Conservation (phyloP, 352 stramenopile species). For the Phytopythium chamaehyphon region DNA sequence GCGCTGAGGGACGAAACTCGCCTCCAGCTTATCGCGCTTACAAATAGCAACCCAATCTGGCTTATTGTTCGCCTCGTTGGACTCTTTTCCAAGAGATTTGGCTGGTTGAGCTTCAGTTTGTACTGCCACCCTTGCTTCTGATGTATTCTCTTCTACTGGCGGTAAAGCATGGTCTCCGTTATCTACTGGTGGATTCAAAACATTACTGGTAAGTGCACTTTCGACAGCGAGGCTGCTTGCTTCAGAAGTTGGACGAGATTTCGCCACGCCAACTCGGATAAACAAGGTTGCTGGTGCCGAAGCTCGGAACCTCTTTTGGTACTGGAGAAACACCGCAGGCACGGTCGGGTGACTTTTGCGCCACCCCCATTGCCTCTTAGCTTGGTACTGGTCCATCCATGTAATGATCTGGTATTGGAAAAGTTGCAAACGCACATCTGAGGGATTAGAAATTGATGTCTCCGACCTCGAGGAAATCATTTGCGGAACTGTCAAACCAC, state of each 20-base stretch:
- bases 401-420: conserved; percentile 54
- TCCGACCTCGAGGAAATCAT: not conserved
- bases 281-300: conserved; percentile 31
- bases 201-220: too few species aligned
- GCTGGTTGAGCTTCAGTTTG: too few species aligned
- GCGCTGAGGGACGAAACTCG: conserved; percentile 53
- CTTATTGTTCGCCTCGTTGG: not conserved
- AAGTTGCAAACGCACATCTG: conserved; percentile 36
- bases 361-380: conserved; percentile 42
- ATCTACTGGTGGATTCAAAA: too few species aligned
- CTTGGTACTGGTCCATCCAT: conserved; percentile 64
- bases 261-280: conserved; percentile 17
- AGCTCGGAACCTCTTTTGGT: conserved; percentile 36
- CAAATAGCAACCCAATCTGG: conserved; percentile 13
- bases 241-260: not conserved
- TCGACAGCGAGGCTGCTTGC: not conserved
- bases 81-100: not conserved
- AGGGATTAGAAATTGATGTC: conserved; percentile 1
- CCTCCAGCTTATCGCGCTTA: conserved; percentile 26
- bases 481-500: conserved; percentile 34
- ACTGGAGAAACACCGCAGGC: conserved; percentile 58
- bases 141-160: not conserved
- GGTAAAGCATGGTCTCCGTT: too few species aligned
- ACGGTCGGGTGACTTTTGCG: conserved; percentile 24
- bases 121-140: not conserved